Evolutionary conservation across 306 rosid species (phyloP).

Genomic region (Cucurbita pepo): DNA sequence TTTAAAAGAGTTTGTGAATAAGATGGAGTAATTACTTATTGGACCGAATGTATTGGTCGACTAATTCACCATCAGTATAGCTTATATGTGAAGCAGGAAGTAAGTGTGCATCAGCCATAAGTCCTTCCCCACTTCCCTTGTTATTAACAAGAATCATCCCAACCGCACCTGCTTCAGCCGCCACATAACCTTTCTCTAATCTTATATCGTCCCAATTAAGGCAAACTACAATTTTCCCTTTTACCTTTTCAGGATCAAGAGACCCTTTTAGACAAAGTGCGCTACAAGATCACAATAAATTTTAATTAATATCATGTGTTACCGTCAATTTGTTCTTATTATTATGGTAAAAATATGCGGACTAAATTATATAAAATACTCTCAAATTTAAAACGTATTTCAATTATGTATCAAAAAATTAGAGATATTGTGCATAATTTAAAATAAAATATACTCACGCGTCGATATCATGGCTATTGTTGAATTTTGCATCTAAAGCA

Average conservation of each 20-base stretch:
- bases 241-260: not conserved
- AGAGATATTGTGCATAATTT: not conserved
- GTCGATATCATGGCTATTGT: too few relatives aligned
- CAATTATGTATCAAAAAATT: too few relatives aligned
- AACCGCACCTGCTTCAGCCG: not conserved
- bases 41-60: not conserved
- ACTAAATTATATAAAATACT: too few relatives aligned
- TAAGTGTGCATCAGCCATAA: not conserved
- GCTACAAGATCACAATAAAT: constrained; percentile 11
- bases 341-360: too few relatives aligned
- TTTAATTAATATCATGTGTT: too few relatives aligned
- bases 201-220: not conserved
- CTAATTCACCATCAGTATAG: not conserved
- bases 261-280: constrained; percentile 12
- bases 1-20: too few relatives aligned
- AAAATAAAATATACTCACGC: constrained; percentile 19
- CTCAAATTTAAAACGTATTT: too few relatives aligned
- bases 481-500: too few relatives aligned
- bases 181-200: not conserved
- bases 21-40: not conserved
- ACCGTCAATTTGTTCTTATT: too few relatives aligned
- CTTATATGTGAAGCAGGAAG: not conserved
- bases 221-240: not conserved
- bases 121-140: not conserved
- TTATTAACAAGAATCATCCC: not conserved